Evolutionary conservation across 345 rosid species (phyloP).

Genomic region (Pugionium cornutum): DNA sequence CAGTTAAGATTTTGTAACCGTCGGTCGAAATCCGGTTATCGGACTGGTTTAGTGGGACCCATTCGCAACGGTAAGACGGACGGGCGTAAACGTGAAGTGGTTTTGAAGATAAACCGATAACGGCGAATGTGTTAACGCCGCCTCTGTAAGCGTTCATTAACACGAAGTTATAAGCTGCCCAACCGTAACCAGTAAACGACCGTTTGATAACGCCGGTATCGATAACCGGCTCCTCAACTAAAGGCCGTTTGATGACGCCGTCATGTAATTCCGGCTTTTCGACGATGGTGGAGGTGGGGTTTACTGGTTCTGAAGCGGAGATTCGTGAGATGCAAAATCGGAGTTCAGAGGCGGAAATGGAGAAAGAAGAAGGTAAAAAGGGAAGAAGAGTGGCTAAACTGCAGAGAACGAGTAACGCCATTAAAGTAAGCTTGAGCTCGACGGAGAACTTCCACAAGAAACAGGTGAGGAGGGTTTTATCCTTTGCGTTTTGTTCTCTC

Average conservation of each 20-base stretch:
- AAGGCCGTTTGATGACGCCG: slow-evolving; percentile 40
- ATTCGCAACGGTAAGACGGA: slow-evolving; percentile 72
- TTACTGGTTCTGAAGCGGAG: slow-evolving; percentile 36
- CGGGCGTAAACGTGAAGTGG: slow-evolving; percentile 71
- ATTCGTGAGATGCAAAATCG: slow-evolving; percentile 71
- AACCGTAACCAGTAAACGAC: slow-evolving; percentile 64
- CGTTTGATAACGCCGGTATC: slow-evolving; percentile 58
- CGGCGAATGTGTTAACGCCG: slow-evolving; percentile 63
- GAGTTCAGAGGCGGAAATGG: slow-evolving; percentile 71
- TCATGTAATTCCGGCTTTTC: slow-evolving; percentile 30
- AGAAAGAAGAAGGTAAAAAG: slow-evolving; percentile 66
- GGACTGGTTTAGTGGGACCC: slow-evolving; percentile 48
- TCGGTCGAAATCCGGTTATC: slow-evolving; percentile 33
- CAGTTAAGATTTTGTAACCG: slow-evolving; percentile 69
- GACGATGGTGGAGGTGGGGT: slow-evolving; percentile 29
- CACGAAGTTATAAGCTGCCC: slow-evolving; percentile 82
- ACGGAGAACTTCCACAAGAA: slow-evolving; percentile 69
- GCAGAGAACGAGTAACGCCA: slow-evolving; percentile 66
- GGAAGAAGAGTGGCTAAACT: slow-evolving; percentile 64
- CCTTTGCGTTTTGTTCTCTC: slow-evolving; percentile 45
- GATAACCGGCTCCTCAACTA: slow-evolving; percentile 41
- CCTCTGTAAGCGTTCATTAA: slow-evolving; percentile 84
- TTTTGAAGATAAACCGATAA: slow-evolving; percentile 80
- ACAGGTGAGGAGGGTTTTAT: slow-evolving; percentile 53
- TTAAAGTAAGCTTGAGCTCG: slow-evolving; percentile 66